phyloP scores from a whole-genome alignment of 1,284 basidiomycete genomes.

The Agroathelia rolfsii region DNA sequence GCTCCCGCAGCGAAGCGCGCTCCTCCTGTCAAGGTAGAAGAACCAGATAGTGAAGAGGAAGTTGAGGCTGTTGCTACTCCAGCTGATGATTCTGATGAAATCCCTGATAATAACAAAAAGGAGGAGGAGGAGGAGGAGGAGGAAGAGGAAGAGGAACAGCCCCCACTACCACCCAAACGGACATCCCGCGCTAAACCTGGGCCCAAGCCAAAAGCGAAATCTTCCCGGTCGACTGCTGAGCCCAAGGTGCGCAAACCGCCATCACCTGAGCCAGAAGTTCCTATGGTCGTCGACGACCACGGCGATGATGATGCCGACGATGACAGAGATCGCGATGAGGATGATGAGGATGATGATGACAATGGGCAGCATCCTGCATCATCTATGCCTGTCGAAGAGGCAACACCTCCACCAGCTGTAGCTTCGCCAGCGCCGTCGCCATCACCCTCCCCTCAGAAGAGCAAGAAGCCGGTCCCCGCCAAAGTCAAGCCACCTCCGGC shows the following conservation, averaged over 20 bases:
- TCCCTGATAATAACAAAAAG: too few species aligned
- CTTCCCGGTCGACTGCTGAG: slow-evolving; percentile 14
- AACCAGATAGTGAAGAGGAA: slow-evolving; percentile 6
- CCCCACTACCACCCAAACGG: slow-evolving; percentile 7
- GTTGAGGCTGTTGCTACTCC: slow-evolving; percentile 11
- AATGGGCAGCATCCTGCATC: slow-evolving; percentile 17
- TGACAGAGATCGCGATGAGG: slow-evolving; percentile 12
- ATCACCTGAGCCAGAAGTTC: too few species aligned
- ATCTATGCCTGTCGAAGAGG: slow-evolving; percentile 22
- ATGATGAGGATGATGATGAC: slow-evolving; percentile 7
- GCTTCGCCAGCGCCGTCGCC: slow-evolving; percentile 6
- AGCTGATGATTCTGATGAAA: slow-evolving; percentile 15
- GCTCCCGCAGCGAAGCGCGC: too few species aligned
- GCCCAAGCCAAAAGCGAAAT: slow-evolving; percentile 12
- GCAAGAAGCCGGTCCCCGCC: slow-evolving; percentile 1
- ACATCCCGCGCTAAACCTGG: slow-evolving; percentile 12
- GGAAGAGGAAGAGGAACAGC: slow-evolving; percentile 10
- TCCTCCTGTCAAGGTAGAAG: slow-evolving; percentile 14
- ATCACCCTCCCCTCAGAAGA: slow-evolving; percentile 13
- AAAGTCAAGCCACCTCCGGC: neutral
- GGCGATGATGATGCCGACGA: slow-evolving; percentile 12
- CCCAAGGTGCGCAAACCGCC: too few species aligned
- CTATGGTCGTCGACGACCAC: slow-evolving; percentile 12
- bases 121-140: slow-evolving; percentile 10
- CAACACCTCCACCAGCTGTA: slow-evolving; percentile 14